These are phyloP conservation scores for Panaeolus papilionaceus DNA, from an alignment of 768 basidiomycete genomes.

Conservation along the genomic window DNA sequence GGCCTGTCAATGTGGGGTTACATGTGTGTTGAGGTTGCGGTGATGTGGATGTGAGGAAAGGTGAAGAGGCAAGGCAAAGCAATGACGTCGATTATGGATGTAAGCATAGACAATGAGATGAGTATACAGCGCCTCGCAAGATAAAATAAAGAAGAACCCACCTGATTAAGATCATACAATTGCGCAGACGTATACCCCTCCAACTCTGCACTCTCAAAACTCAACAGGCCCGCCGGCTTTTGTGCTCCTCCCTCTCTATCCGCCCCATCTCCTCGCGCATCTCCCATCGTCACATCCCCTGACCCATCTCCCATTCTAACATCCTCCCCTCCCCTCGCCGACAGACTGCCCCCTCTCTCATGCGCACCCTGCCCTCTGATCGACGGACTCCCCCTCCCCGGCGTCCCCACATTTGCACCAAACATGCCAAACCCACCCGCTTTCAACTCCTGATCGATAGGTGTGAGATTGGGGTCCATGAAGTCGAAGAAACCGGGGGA, in stretches of 20 bases:
- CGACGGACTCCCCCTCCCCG: neutral
- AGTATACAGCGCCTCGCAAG: no score
- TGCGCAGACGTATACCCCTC: conserved; percentile 28
- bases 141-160: conserved; percentile 4
- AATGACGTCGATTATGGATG: no score
- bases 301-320: neutral
- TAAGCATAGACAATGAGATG: no score
- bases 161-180: conserved; percentile 34
- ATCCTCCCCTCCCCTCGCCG: neutral
- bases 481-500: neutral
- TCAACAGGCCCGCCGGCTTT: neutral
- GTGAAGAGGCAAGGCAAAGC: neutral
- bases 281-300: no score
- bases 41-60: neutral
- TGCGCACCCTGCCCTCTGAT: neutral
- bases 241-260: neutral
- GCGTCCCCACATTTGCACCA: neutral
- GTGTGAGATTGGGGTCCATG: conserved; percentile 4
- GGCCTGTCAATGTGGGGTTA: conserved; percentile 26
- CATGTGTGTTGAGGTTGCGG: no score
- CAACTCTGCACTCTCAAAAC: neutral
- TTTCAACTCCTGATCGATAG: conserved; percentile 4
- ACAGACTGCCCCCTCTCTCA: neutral
- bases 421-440: conserved; percentile 6
- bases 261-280: neutral